A percentile compares a stretch with the other conserved stretches of the same genome.
phyloP scores from a whole-genome alignment of 2,329 filamentous ascomycete species.

The Thermothelomyces thermophilus region DNA sequence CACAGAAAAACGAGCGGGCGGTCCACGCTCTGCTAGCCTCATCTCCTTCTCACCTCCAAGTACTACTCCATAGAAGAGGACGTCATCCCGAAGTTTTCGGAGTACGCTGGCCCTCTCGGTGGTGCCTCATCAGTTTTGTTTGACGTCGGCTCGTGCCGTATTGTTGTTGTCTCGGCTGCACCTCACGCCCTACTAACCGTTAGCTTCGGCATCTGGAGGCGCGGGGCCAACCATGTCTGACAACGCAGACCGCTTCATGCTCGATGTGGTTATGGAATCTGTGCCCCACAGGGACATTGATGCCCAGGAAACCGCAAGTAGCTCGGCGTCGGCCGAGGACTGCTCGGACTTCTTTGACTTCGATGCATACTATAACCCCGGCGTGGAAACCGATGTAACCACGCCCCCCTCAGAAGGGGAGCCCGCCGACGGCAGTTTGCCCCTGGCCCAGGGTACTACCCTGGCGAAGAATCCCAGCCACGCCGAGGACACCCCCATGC shows the following conservation, averaged over 20 bases:
- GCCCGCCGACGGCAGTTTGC: conserved; percentile 3
- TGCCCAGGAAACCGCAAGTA: conserved; percentile 14
- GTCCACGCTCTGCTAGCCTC: conserved; percentile 9
- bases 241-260: conserved; percentile 11
- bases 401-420: conserved; percentile 11
- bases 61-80: conserved; percentile 7
- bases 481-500: conserved; percentile 18
- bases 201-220: conserved; percentile 10
- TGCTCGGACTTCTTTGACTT: conserved; percentile 19
- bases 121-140: conserved; percentile 18
- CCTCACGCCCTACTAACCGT: conserved; percentile 7
- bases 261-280: conserved; percentile 9
- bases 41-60: conserved; percentile 12
- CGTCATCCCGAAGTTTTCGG: conserved; percentile 9
- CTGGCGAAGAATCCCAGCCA: neutral
- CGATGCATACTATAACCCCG: conserved; percentile 5
- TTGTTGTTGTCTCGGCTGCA: conserved; percentile 18
- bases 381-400: conserved; percentile 15
- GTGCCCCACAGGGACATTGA: conserved; percentile 8
- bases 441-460: conserved; percentile 2
- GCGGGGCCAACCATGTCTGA: conserved; percentile 17
- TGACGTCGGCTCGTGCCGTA: conserved; percentile 3
- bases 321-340: conserved; percentile 12
- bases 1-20: conserved; percentile 15
- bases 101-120: conserved; percentile 8